Conservation (phyloP, 441 rosid genomes). For the Erodium texanum region DNA sequence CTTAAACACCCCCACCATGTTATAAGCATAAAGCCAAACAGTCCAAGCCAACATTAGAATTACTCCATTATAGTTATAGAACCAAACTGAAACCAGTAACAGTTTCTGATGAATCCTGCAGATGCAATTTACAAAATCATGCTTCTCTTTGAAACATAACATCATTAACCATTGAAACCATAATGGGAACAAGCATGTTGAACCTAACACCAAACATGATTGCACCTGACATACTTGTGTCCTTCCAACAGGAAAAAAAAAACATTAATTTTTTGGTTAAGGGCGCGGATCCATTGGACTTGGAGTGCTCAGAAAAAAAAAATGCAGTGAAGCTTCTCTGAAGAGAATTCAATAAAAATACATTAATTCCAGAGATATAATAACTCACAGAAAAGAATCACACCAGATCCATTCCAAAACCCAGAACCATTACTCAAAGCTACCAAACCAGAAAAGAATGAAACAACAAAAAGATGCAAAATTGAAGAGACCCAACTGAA, state of each 20-base stretch:
- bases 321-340: constrained; percentile 5
- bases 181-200: not conserved
- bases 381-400: constrained; percentile 5
- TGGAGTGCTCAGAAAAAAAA: constrained; percentile 8
- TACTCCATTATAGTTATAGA: not conserved
- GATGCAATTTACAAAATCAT: not conserved
- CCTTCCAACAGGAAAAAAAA: not conserved
- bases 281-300: not conserved
- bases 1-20: not conserved
- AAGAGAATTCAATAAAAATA: constrained; percentile 10
- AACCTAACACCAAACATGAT: not conserved
- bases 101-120: not conserved
- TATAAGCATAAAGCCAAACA: not conserved
- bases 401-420: constrained; percentile 3
- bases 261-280: not conserved
- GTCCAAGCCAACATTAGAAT: not conserved
- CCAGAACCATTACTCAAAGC: constrained; percentile 9
- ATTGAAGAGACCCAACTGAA: constrained; percentile 11
- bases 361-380: constrained; percentile 8
- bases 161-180: not conserved
- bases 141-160: not conserved
- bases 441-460: constrained; percentile 6
- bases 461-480: constrained; percentile 5
- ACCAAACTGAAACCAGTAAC: not conserved
- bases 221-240: not conserved